A percentile compares a stretch with the other conserved stretches of the same genome.
Evolutionary conservation across 2,329 filamentous ascomycete species (phyloP).

Genomic region (Amauroascus niger): DNA sequence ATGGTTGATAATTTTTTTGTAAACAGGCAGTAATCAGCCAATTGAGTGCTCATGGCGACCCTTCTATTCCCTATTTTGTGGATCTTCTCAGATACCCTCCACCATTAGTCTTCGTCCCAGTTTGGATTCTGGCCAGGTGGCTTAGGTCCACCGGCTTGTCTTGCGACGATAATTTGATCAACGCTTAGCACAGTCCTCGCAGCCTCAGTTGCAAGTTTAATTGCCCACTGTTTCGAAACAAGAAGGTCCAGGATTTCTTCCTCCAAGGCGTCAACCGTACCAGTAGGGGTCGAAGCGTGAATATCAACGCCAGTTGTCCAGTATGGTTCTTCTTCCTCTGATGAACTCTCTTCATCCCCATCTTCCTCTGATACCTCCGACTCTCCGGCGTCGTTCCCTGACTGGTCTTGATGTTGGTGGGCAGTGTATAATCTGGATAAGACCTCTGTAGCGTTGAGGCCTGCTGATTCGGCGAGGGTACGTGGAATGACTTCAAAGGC

Average conservation of each 20-base stretch:
- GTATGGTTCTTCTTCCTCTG: constrained; percentile 61
- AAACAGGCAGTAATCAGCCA: not conserved
- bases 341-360: constrained; percentile 24
- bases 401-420: constrained; percentile 50
- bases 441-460: constrained; percentile 93
- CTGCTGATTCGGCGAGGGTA: constrained; percentile 87
- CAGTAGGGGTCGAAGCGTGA: constrained; percentile 72
- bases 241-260: constrained; percentile 87
- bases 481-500: constrained; percentile 95
- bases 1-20: not conserved
- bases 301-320: constrained; percentile 93
- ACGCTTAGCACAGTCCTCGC: constrained; percentile 90
- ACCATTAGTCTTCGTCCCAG: constrained; percentile 54
- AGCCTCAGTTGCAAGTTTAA: constrained; percentile 90
- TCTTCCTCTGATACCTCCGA: constrained; percentile 55
- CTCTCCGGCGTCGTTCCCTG: constrained; percentile 27
- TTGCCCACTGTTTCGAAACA: constrained; percentile 89
- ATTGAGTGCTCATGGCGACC: not conserved
- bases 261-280: constrained; percentile 74
- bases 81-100: not conserved
- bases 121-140: constrained; percentile 85
- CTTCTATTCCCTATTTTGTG: constrained; percentile 6
- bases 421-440: constrained; percentile 86
- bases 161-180: constrained; percentile 96
- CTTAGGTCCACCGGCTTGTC: constrained; percentile 95